Evolutionary conservation across 2,329 filamentous ascomycete species (phyloP).

Genomic region (Dactylonectria macrodidyma): DNA sequence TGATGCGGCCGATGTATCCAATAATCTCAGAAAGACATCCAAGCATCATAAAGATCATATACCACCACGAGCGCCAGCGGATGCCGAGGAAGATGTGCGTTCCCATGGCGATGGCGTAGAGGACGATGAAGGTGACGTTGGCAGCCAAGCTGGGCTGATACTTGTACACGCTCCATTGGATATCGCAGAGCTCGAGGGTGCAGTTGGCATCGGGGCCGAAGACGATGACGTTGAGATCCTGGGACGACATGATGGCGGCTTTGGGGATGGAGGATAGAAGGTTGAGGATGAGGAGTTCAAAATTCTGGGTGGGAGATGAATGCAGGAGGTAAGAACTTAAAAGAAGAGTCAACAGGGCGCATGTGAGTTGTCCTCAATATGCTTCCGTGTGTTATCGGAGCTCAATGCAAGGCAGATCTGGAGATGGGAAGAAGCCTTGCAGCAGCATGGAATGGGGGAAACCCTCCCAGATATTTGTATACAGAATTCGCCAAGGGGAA

Average conservation of each 20-base stretch:
- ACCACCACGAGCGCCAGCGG: conserved; percentile 59
- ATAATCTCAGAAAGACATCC: conserved; percentile 72
- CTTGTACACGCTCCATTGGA: conserved; percentile 61
- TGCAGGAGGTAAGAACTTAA: background rate
- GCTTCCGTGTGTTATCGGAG: no score
- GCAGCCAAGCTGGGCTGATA: conserved; percentile 63
- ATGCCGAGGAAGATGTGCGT: conserved; percentile 59
- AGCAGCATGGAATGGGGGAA: no score
- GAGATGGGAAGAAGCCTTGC: no score
- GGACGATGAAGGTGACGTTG: conserved; percentile 59
- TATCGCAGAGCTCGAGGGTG: conserved; percentile 63
- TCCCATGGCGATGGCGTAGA: conserved; percentile 63
- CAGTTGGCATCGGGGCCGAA: conserved; percentile 66
- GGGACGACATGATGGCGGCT: conserved; percentile 31
- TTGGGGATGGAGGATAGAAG: background rate
- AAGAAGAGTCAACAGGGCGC: background rate
- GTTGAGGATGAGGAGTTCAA: background rate
- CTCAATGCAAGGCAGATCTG: no score
- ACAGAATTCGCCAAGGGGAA: background rate
- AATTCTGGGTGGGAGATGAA: background rate
- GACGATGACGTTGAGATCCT: conserved; percentile 36
- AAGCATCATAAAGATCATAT: conserved; percentile 63
- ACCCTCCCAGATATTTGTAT: background rate
- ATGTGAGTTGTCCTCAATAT: no score
- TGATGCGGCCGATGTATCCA: conserved; percentile 73